A percentile compares a stretch with the other conserved stretches of the same genome.
Evolutionary conservation across 2,329 filamentous ascomycete genomes (phyloP).

Genomic region (Talaromyces sp.): DNA sequence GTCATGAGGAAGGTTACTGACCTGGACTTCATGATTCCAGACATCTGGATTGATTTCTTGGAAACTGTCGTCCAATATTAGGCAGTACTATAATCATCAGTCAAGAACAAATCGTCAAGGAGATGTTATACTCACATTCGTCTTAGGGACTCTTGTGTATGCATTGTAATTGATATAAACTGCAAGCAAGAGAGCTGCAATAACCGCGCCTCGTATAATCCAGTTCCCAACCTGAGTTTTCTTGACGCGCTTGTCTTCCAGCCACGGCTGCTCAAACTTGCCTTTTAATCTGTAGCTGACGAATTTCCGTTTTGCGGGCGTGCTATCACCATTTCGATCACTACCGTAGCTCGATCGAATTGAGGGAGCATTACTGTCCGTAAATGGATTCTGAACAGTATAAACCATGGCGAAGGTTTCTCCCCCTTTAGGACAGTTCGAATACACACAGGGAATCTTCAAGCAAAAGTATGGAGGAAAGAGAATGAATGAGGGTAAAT

Average conservation of each 20-base stretch:
- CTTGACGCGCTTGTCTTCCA: background rate
- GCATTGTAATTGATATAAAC: constrained; percentile 32
- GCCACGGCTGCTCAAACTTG: constrained; percentile 3
- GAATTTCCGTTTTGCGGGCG: background rate
- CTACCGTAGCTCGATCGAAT: background rate
- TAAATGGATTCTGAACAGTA: background rate
- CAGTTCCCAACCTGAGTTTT: background rate
- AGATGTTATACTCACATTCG: no score
- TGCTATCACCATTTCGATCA: background rate
- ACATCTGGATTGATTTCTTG: constrained; percentile 41
- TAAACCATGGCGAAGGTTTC: background rate
- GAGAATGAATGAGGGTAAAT: no score
- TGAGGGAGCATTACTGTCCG: background rate
- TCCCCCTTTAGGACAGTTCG: no score
- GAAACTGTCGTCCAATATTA: constrained; percentile 52
- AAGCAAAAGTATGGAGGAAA: background rate
- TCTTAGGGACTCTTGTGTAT: background rate
- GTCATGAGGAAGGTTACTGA: constrained; percentile 23
- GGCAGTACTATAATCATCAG: constrained; percentile 42
- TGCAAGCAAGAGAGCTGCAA: background rate
- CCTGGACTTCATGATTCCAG: constrained; percentile 51
- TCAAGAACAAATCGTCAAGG: no score
- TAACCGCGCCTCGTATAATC: background rate
- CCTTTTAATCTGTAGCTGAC: background rate
- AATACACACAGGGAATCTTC: background rate